Evolutionary conservation across 1,139 yeast genomes (phyloP).

Genomic region (Suhomyces bribrorum): DNA sequence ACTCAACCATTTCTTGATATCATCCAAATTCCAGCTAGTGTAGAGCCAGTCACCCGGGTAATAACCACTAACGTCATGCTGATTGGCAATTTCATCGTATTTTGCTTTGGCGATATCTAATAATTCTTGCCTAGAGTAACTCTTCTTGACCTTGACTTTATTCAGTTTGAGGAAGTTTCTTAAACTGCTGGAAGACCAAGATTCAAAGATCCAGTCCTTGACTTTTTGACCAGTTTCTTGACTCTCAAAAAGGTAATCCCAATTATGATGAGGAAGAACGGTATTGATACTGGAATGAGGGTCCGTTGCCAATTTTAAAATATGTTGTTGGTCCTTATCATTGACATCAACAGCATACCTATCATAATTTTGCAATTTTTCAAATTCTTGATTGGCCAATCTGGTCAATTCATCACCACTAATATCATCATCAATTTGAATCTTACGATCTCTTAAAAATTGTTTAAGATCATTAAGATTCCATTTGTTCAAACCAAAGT

Average conservation of each 20-base stretch:
- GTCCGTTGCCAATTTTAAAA: constrained; percentile 20
- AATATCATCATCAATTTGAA: constrained; percentile 22
- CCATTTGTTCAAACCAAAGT: constrained; percentile 18
- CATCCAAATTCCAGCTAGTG: constrained; percentile 45
- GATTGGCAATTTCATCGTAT: constrained; percentile 37
- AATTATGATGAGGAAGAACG: constrained; percentile 20
- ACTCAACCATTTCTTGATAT: constrained; percentile 48
- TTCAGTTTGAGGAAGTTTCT: constrained; percentile 36
- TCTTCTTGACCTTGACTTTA: constrained; percentile 30
- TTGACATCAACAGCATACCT: constrained; percentile 15
- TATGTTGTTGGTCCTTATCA: constrained; percentile 19
- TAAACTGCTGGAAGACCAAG: constrained; percentile 47
- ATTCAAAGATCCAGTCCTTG: constrained; percentile 47
- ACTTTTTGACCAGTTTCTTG: constrained; percentile 11
- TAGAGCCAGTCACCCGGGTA: constrained; percentile 57
- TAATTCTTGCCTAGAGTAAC: constrained; percentile 35
- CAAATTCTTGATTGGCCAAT: constrained; percentile 35
- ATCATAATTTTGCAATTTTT: constrained; percentile 20
- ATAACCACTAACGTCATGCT: constrained; percentile 39
- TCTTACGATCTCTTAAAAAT: constrained; percentile 37
- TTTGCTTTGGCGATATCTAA: constrained; percentile 36
- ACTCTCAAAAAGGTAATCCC: constrained; percentile 14
- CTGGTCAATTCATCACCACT: constrained; percentile 33
- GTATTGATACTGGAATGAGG: constrained; percentile 17
- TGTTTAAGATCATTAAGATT: constrained; percentile 27